Evolutionary conservation across 2,329 filamentous ascomycete species (phyloP).

Genomic region (Dothistroma pini): DNA sequence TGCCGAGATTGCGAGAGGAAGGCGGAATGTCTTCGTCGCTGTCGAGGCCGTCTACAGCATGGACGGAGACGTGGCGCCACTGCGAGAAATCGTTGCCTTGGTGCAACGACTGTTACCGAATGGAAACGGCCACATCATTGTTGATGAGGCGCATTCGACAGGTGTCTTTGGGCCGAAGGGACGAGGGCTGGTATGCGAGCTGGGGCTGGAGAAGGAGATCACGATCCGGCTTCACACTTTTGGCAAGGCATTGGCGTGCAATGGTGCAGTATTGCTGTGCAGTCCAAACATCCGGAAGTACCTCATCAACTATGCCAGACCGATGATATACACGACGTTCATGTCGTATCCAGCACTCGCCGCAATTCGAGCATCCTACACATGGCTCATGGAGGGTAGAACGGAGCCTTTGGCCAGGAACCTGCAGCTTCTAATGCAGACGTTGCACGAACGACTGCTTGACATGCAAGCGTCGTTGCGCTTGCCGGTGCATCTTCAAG

Average conservation of each 20-base stretch:
- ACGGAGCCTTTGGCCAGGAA: constrained; percentile 45
- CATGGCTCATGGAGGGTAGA: constrained; percentile 51
- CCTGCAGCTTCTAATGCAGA: constrained; percentile 46
- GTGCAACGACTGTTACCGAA: constrained; percentile 55
- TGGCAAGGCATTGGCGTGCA: constrained; percentile 64
- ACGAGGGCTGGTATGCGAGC: constrained; percentile 55
- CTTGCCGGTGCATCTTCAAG: constrained; percentile 26
- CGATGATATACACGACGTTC: constrained; percentile 70
- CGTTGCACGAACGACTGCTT: constrained; percentile 46
- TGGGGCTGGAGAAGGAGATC: constrained; percentile 54
- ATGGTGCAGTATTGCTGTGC: constrained; percentile 64
- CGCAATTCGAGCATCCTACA: constrained; percentile 56
- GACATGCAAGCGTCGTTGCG: constrained; percentile 33
- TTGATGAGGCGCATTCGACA: constrained; percentile 67
- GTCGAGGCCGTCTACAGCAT: constrained; percentile 75
- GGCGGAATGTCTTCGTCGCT: constrained; percentile 60
- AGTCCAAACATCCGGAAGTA: constrained; percentile 58
- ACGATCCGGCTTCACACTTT: constrained; percentile 62
- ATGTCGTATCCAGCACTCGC: constrained; percentile 60
- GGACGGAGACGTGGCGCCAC: constrained; percentile 70
- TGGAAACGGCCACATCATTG: constrained; percentile 59
- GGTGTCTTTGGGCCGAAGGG: constrained; percentile 57
- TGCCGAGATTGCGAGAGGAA: constrained; percentile 35
- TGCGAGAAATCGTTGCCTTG: constrained; percentile 57
- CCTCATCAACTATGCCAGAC: constrained; percentile 72